A percentile compares a stretch with the other conserved stretches of the same genome.
Conservation (phyloP, 257 asterid species). For the Verbena officinalis region DNA sequence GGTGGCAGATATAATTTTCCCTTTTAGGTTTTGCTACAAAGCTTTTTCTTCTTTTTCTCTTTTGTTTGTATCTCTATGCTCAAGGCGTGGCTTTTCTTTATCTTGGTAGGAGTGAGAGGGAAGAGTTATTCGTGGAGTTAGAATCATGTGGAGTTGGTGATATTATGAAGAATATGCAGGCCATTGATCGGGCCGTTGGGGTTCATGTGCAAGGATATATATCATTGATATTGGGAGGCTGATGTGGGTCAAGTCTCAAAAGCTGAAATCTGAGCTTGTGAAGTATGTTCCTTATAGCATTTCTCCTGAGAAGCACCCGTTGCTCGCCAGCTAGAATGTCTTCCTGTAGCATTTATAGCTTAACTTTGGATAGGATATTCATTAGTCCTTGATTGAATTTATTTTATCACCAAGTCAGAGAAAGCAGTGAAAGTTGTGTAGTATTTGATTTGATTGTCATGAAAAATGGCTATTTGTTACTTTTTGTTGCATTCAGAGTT, state of each 20-base stretch:
- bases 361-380: no score
- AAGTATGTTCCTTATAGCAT: constrained; percentile 69
- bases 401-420: no score
- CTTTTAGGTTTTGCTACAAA: no score
- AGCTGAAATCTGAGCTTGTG: constrained; percentile 60
- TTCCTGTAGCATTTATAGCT: neutral
- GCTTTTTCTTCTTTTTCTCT: no score
- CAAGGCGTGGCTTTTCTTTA: constrained; percentile 44
- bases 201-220: constrained; percentile 94
- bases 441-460: no score
- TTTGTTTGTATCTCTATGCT: constrained; percentile 40
- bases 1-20: no score
- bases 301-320: constrained; percentile 87
- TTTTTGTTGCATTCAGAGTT: no score
- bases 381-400: no score
- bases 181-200: constrained; percentile 76
- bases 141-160: constrained; percentile 54
- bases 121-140: constrained; percentile 31
- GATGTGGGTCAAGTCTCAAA: constrained; percentile 65
- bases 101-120: constrained; percentile 46
- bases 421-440: no score
- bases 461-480: no score
- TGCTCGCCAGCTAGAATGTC: constrained; percentile 48
- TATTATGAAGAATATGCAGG: constrained; percentile 59
- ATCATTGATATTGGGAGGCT: constrained; percentile 79